phyloP scores from a whole-genome alignment of 352 stramenopile species.

The Pythium inflatum region DNA sequence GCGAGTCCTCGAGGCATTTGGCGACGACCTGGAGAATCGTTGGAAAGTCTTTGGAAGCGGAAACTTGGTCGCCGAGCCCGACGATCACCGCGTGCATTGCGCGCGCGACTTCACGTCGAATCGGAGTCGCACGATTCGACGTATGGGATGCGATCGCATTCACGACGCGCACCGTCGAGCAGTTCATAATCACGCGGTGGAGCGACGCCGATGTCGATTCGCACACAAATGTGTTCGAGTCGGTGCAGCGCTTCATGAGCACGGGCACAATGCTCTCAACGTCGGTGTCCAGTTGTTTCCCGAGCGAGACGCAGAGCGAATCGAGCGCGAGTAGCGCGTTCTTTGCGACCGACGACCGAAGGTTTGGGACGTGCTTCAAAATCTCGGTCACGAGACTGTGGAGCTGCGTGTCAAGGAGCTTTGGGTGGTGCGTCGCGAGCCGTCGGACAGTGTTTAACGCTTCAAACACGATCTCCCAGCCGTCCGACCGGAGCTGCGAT shows the following conservation, averaged over 20 bases:
- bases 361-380: slow-evolving; percentile 64
- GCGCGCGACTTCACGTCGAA: slow-evolving; percentile 67
- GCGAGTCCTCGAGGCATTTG: slow-evolving; percentile 72
- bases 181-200: slow-evolving; percentile 56
- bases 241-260: slow-evolving; percentile 64
- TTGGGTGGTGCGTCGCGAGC: slow-evolving; percentile 54
- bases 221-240: slow-evolving; percentile 81
- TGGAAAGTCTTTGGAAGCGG: slow-evolving; percentile 44
- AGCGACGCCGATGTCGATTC: slow-evolving; percentile 57
- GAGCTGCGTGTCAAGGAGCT: slow-evolving; percentile 50
- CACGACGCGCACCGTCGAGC: slow-evolving; percentile 54
- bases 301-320: slow-evolving; percentile 52
- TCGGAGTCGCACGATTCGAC: slow-evolving; percentile 49
- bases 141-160: slow-evolving; percentile 46
- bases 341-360: slow-evolving; percentile 76
- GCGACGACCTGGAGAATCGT: slow-evolving; percentile 52
- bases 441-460: slow-evolving; percentile 61
- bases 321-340: slow-evolving; percentile 78
- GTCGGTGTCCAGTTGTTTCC: slow-evolving; percentile 57
- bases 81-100: slow-evolving; percentile 57
- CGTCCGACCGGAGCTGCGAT: slow-evolving; percentile 38
- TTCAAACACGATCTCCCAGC: slow-evolving; percentile 76
- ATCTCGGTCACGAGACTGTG: slow-evolving; percentile 52
- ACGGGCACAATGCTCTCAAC: slow-evolving; percentile 62
- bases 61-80: slow-evolving; percentile 40